phyloP scores from a whole-genome alignment of 768 basidiomycete genomes.

The Leccinum barrowsii region DNA sequence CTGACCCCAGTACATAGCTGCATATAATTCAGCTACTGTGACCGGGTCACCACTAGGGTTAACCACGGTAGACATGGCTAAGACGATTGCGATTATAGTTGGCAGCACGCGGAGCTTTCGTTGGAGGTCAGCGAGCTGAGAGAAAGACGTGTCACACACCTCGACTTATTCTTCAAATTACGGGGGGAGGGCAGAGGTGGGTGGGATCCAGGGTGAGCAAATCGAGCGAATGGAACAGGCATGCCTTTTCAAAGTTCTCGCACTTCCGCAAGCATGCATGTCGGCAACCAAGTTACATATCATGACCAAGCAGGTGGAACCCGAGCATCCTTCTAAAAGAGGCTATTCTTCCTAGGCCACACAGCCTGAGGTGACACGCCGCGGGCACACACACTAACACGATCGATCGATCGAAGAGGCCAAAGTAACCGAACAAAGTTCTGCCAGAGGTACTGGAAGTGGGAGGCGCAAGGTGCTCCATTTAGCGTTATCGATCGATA shows the following conservation, averaged over 20 bases:
- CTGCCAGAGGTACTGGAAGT: not conserved
- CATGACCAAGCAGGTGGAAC: not conserved
- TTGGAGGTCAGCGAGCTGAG: not conserved
- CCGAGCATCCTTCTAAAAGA: not conserved
- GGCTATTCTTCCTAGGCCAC: not conserved
- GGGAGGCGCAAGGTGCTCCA: not conserved
- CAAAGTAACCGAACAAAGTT: not conserved
- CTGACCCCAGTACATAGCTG: slow-evolving; percentile 18
- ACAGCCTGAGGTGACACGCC: not conserved
- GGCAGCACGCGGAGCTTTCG: not conserved
- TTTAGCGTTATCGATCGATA: not conserved
- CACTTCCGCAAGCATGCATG: not conserved
- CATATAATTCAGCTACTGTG: slow-evolving; percentile 8
- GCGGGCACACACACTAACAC: not conserved
- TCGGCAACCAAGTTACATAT: not conserved
- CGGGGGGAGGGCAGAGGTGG: not conserved
- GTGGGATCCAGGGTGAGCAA: not conserved
- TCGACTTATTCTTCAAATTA: not conserved
- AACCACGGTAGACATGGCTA: slow-evolving; percentile 5
- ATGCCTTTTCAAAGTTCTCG: not conserved
- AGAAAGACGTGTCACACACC: not conserved
- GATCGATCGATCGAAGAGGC: not conserved
- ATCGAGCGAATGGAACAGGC: not conserved
- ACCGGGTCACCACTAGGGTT: not conserved
- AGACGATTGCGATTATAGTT: not conserved